Evolutionary conservation across 331 rosid genomes (phyloP), one percentile per base, ranked within the genome.

Genomic region (Dryas integrifolia): DNA sequence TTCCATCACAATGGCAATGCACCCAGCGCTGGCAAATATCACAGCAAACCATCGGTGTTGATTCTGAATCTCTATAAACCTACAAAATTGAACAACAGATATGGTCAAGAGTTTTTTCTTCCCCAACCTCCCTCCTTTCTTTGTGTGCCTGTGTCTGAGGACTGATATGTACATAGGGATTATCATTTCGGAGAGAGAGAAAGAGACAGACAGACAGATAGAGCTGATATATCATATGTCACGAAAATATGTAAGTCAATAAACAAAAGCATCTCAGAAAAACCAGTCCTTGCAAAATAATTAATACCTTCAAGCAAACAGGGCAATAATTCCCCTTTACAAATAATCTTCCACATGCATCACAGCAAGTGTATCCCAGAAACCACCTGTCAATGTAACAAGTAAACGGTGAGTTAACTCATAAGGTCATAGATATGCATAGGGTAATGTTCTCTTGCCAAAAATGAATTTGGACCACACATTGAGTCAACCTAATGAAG

Each of bases 41-140:
- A 80, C 99, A 95, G 86, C 99, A 92, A 76, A 95, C 98, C 99
- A 95, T 95, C n/a, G 99, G 99, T 35, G 99, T 95, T 21, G 87
- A 77, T 76, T 84, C 86, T 47, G 87, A 80, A 70, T 71, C 84
- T 74, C 80, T 79, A 81, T 77, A 85, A 55, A 95, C 99, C 99
- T 95, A 81, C 79, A 79, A 81, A 80, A 67, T n/a, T n/a, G n/a
- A n/a, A n/a, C n/a, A 64, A 58, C 45, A 15, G 43, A 75, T 21
- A 51, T 5, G 60, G 24, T 79, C 74, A 81, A 58, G 48, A 63
- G 61, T 58, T 60, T 58, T 16, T 65, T 69, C 30, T 43, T 48
- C 63, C 44, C 10, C 26, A 38, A 38, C 30, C 47, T 51, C 68
- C 53, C 52, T 39, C 13, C 63, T 4, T 45, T 45, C 12, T 58